Percentiles rank a stretch among this genome's conserved stretches.
These are phyloP conservation scores for Elaeis guineensis DNA, from an alignment of 176 grass and related monocot genomes.

Conservation along the genomic window DNA sequence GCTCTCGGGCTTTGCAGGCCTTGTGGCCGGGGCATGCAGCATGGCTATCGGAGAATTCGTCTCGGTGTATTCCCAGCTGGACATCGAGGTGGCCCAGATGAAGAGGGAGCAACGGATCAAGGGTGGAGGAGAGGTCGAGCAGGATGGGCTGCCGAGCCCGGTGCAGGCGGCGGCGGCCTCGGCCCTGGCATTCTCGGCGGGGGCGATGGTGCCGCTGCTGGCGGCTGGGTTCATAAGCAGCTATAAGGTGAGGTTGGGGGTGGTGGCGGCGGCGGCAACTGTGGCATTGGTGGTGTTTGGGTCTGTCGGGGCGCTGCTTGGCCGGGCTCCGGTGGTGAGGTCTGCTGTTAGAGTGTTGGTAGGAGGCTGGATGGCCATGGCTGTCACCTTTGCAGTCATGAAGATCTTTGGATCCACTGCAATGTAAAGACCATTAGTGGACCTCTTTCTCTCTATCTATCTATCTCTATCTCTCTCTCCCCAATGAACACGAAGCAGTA, in stretches of 20 bases:
- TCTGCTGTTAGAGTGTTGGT: slow-evolving; percentile 32
- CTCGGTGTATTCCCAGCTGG: slow-evolving; percentile 44
- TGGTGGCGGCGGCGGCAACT: slow-evolving; percentile 29
- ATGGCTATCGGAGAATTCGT: slow-evolving; percentile 44
- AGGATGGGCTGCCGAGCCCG: slow-evolving; percentile 25
- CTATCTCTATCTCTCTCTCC: too few species aligned
- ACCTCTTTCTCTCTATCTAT: too few species aligned
- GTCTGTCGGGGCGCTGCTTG: slow-evolving; percentile 24
- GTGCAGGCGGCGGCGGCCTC: slow-evolving; percentile 47
- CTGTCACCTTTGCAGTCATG: slow-evolving; percentile 52
- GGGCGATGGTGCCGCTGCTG: slow-evolving; percentile 38
- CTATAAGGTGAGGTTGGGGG: slow-evolving; percentile 32
- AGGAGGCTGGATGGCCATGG: slow-evolving; percentile 59
- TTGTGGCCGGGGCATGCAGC: slow-evolving; percentile 41
- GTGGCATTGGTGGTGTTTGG: slow-evolving; percentile 36
- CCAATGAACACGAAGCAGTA: too few species aligned
- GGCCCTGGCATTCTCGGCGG: slow-evolving; percentile 46
- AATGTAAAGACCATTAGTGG: slow-evolving; percentile 8
- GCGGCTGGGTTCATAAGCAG: slow-evolving; percentile 39
- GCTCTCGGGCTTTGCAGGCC: slow-evolving; percentile 45
- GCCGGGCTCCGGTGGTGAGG: slow-evolving; percentile 17
- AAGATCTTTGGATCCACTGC: slow-evolving; percentile 29
- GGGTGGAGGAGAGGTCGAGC: background rate
- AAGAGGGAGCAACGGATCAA: slow-evolving; percentile 10
- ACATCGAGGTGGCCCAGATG: slow-evolving; percentile 42